Conservation (phyloP, 2,329 filamentous ascomycete genomes). For the Fusarium devonianum region DNA sequence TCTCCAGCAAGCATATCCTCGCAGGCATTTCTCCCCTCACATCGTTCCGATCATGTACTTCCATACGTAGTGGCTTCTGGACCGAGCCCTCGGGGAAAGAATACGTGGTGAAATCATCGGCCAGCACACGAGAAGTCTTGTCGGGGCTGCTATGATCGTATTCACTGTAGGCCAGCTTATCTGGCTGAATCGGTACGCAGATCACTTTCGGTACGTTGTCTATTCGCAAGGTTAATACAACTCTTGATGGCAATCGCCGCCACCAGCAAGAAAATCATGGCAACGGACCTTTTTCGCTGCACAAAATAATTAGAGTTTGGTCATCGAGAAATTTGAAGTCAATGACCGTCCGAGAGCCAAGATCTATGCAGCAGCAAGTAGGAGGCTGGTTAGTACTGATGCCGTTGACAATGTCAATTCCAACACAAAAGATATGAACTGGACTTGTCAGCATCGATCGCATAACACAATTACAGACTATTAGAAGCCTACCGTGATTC, state of each 20-base stretch:
- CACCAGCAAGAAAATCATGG: not conserved
- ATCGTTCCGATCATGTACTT: slow-evolving; percentile 55
- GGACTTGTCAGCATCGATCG: not conserved
- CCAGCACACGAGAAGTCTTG: slow-evolving; percentile 11
- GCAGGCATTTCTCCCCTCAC: slow-evolving; percentile 56
- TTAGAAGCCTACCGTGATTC: slow-evolving; percentile 46
- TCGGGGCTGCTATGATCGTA: slow-evolving; percentile 41
- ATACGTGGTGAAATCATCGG: slow-evolving; percentile 32
- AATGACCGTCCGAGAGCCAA: slow-evolving; percentile 55
- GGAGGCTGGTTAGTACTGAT: slow-evolving; percentile 59
- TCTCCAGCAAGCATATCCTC: slow-evolving; percentile 59
- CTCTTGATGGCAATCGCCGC: too few species aligned
- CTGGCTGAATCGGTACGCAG: slow-evolving; percentile 49
- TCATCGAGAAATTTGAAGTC: slow-evolving; percentile 76
- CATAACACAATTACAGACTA: too few species aligned
- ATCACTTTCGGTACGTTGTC: slow-evolving; percentile 42
- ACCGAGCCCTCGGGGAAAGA: slow-evolving; percentile 40
- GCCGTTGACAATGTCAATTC: slow-evolving; percentile 62
- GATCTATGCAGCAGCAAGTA: slow-evolving; percentile 50
- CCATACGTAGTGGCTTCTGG: slow-evolving; percentile 56
- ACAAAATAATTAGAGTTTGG: slow-evolving; percentile 65
- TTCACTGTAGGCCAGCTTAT: slow-evolving; percentile 47
- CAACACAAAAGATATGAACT: slow-evolving; percentile 66
- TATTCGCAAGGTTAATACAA: slow-evolving; percentile 13
- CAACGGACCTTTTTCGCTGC: slow-evolving; percentile 51